phyloP scores from a whole-genome alignment of 2,329 filamentous ascomycete species.

The Tolypocladium tropicale region DNA sequence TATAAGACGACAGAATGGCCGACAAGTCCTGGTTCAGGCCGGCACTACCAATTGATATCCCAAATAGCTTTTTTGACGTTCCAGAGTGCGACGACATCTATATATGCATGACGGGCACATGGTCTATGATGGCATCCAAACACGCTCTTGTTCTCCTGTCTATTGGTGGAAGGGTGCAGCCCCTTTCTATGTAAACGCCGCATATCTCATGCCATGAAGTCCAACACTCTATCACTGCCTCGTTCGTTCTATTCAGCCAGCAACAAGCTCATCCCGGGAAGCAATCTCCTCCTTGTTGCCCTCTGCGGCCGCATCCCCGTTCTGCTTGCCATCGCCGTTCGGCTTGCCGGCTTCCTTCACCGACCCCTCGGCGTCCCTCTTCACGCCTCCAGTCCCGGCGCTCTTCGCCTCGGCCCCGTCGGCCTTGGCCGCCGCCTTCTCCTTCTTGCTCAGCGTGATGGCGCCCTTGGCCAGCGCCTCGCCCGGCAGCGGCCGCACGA shows the following conservation, averaged over 20 bases:
- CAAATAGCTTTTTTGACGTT: constrained; percentile 19
- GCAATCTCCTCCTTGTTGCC: constrained; percentile 7
- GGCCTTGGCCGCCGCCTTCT: constrained; percentile 18
- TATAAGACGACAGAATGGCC: too few relatives aligned
- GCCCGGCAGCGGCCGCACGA: constrained; percentile 74
- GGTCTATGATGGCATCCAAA: constrained; percentile 10
- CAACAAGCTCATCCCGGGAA: constrained; percentile 6
- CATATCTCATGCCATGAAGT: too few relatives aligned
- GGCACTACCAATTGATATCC: too few relatives aligned
- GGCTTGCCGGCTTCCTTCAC: neutral
- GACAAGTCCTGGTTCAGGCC: too few relatives aligned
- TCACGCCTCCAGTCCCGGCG: neutral
- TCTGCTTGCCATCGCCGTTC: neutral
- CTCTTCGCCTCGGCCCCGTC: constrained; percentile 12
- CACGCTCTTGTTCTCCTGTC: neutral
- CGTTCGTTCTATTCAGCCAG: constrained; percentile 1
- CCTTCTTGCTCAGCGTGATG: constrained; percentile 64
- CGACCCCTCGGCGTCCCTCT: neutral
- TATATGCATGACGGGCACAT: constrained; percentile 13
- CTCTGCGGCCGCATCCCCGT: neutral
- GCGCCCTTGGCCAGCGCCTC: constrained; percentile 80
- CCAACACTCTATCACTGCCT: neutral
- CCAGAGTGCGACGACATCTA: constrained; percentile 20
- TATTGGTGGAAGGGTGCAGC: neutral
- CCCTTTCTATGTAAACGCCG: too few relatives aligned